These are phyloP conservation scores for Fusarium metavorans DNA, from an alignment of 2,329 filamentous ascomycete species.

Conservation along the genomic window DNA sequence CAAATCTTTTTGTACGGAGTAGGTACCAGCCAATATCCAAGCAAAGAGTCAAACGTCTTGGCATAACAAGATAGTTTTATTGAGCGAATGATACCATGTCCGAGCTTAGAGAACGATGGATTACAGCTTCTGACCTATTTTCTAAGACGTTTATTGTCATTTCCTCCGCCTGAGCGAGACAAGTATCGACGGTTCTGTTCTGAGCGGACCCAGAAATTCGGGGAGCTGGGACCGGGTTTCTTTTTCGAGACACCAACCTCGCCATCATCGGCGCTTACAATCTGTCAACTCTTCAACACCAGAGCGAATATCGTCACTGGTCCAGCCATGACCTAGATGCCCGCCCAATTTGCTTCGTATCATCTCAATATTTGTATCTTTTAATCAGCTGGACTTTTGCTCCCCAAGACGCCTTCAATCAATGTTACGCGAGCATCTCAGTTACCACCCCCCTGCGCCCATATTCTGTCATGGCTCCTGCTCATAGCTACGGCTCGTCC, in stretches of 20 bases:
- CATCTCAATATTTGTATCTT: neutral
- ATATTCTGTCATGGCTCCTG: slow-evolving; percentile 43
- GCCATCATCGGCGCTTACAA: slow-evolving; percentile 1
- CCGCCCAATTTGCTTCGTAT: neutral
- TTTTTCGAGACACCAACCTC: slow-evolving; percentile 7
- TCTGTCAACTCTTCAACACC: slow-evolving; percentile 16
- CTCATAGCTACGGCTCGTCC: slow-evolving; percentile 30
- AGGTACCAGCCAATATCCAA: neutral
- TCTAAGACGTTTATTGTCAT: neutral
- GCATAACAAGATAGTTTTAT: neutral
- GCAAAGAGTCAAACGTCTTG: neutral
- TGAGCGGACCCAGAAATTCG: slow-evolving; percentile 22
- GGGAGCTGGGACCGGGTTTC: slow-evolving; percentile 16
- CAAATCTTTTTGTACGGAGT: neutral
- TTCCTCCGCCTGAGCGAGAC: neutral
- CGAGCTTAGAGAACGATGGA: neutral
- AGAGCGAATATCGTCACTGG: neutral
- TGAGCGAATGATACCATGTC: neutral
- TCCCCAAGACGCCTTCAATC: neutral
- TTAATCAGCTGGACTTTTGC: too few species aligned
- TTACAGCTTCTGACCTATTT: neutral
- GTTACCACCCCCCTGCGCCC: neutral
- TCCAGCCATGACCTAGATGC: neutral
- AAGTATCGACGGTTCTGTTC: neutral
- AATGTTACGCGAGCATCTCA: slow-evolving; percentile 25